A percentile compares a stretch with the other conserved stretches of the same genome.
Evolutionary conservation across 2,329 filamentous ascomycete genomes (phyloP).

Genomic region (Scedosporium boydii): DNA sequence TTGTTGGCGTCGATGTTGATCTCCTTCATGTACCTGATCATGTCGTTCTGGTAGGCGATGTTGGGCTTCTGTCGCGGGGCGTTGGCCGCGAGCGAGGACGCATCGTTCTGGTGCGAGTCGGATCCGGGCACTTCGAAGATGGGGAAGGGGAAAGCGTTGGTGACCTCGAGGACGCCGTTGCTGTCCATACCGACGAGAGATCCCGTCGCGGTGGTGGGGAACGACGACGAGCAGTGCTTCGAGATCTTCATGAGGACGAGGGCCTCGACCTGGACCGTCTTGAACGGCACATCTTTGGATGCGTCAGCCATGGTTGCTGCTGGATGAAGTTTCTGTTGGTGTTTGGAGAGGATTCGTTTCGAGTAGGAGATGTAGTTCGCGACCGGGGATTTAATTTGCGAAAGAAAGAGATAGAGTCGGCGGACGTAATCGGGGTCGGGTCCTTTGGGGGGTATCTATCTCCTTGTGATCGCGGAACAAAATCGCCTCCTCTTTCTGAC

Average conservation of each 20-base stretch:
- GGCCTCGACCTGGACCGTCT: constrained; percentile 88
- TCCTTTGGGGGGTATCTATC: too few species aligned
- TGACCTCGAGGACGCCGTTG: constrained; percentile 73
- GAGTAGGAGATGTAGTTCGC: not conserved
- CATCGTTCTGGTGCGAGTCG: constrained; percentile 66
- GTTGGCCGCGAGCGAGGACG: constrained; percentile 69
- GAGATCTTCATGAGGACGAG: constrained; percentile 97
- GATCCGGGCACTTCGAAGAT: constrained; percentile 61
- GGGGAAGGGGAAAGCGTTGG: constrained; percentile 92
- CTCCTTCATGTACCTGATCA: constrained; percentile 93
- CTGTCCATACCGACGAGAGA: constrained; percentile 90
- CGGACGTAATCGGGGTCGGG: not conserved
- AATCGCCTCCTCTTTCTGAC: not conserved
- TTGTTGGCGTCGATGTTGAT: constrained; percentile 98
- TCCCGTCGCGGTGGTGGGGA: constrained; percentile 83
- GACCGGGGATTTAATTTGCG: constrained; percentile 16
- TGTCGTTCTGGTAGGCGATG: constrained; percentile 81
- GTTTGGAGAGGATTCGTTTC: not conserved
- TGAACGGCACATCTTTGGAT: constrained; percentile 61
- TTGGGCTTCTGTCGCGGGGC: constrained; percentile 91
- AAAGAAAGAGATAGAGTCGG: constrained; percentile 16
- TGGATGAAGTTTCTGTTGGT: not conserved
- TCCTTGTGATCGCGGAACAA: constrained; percentile 12
- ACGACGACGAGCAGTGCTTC: constrained; percentile 82
- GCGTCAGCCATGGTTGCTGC: constrained; percentile 43